Percentiles rank a stretch among this genome's conserved stretches.
phyloP scores from a whole-genome alignment of 169 alveolate genomes.

The Eimeria tenella region DNA sequence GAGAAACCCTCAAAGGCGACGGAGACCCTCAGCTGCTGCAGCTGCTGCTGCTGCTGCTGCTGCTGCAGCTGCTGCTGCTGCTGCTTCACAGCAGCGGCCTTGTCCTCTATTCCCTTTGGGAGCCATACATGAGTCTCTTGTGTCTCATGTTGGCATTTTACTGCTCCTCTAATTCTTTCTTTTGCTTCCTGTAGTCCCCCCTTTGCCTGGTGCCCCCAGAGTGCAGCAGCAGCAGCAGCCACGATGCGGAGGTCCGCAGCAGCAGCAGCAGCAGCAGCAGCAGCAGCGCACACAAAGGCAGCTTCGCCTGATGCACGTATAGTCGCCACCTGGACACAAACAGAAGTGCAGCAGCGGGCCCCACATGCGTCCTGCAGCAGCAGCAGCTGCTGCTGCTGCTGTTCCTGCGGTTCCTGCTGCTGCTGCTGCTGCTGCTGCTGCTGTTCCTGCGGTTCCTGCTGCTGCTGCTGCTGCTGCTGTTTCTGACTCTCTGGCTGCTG shows the following conservation, averaged over 20 bases:
- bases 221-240: background rate
- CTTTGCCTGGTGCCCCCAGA: background rate
- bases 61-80: constrained; percentile 17
- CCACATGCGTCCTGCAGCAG: background rate
- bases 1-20: constrained; percentile 23
- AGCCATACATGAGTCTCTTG: background rate
- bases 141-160: too few species aligned
- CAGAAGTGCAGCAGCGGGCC: background rate
- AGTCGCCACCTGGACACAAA: background rate
- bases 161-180: too few species aligned
- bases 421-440: constrained; percentile 3
- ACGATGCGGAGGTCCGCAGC: background rate
- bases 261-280: background rate
- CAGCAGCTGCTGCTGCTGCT: constrained; percentile 38
- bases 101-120: background rate
- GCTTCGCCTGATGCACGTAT: background rate
- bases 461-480: constrained; percentile 43
- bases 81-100: background rate
- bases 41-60: constrained; percentile 21
- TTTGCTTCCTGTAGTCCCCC: too few species aligned
- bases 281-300: constrained; percentile 32
- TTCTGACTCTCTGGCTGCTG: background rate
- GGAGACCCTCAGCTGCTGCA: background rate
- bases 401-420: background rate
- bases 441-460: background rate